Base-by-base conservation (phyloP, 1,284 basidiomycete species). In the Volvariella surrecta region DNA sequence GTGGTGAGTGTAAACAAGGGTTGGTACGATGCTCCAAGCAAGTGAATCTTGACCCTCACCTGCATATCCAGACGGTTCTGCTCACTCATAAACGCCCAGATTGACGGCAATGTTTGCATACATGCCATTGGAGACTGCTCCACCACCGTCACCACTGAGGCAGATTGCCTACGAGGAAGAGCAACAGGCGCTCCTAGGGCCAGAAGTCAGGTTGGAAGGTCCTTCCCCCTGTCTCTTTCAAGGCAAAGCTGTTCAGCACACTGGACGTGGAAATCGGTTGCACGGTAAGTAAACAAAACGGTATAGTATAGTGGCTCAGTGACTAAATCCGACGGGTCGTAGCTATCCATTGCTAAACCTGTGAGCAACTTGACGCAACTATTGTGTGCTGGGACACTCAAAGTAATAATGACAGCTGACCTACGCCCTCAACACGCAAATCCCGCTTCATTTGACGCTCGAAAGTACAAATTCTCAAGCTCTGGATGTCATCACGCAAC, bases 121-220 rank as follows among this genome's bases (percentile, higher is more conserved):
- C 53, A 45, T 65, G 22, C 70, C 71, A 2, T 49, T 63, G 7
- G 59, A 58, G 1, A 51, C 61, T 16, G 65, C 74, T 1, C 62
- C 61, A n/a, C 54, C 58, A 10, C 71, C 73, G 2, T 75, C 74
- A n/a, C 48, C 57, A 13, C 52, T 74, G 44, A 63, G 74, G 18
- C 63, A 67, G 49, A 53, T 73, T 40, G 68, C 72, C 0, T 75
- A 73, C 49, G 54, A 60, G 20, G 67, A 73, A 42, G n/a, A 19
- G 6, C 58, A 59, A 10, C 59, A 53, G 8, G 55, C 59, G 11
- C 48, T 74, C 15, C 49, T 63, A 3, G 67, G 69, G n/a, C 73
- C 72, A 10, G 61, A 66, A 15, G 64, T 53, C 18, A 16, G 73
- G 74, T 17, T 76, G 72, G 75, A 65, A 69, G 31, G 56, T 66